Evolutionary conservation across 495 filamentous ascomycete genomes (phyloP), one percentile per base, ranked within the genome.

Genomic region (Rhypophila decipiens): DNA sequence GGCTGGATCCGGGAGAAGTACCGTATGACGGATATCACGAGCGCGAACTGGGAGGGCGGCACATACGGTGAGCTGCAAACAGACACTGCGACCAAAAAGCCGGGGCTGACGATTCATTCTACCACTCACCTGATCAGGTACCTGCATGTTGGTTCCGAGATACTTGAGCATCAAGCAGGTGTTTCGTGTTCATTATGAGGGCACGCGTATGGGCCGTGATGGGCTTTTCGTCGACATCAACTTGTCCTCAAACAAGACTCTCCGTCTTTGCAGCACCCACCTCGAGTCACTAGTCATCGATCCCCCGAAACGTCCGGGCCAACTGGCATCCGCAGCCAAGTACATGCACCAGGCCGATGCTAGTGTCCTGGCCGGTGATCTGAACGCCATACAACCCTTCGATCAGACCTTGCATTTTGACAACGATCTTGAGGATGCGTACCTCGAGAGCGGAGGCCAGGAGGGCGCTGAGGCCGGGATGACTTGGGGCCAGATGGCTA

Each of bases 401-500:
- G 78, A 81, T 56, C 49, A 52, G 33, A 66, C 65, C 5, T 57
- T 78, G 11, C 73, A 70, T 38, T 33, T 36, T 8, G 67, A 70
- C 5, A 72, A 77, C 51, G 60, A 55, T 1, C 65, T 81, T 1
- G 57, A 59, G 39, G 77, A 82, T 54, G 73, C 74, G 8, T 80
- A 73, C 52, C 66, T 81, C 1, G 70, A 73, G 44, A 59, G 62
- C 2, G 76, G 75, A 9, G 74, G 74, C 2, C 19, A 49, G 15
- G 77, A 79, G 38, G 72, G 67, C 7, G 61, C 54, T 12, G 73
- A 77, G 19, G 70, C 64, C 23, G 75, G 76, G 5, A 71, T 65
- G 50, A 81, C 77, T 5, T 83, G 79, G 76, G 77, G 77, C 1
- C 69, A 76, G 53, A 73, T 79, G 62, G 71, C 64, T 13, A 38